phyloP scores from a whole-genome alignment of 2,329 filamentous ascomycete species.

The Alternaria metachromatica region DNA sequence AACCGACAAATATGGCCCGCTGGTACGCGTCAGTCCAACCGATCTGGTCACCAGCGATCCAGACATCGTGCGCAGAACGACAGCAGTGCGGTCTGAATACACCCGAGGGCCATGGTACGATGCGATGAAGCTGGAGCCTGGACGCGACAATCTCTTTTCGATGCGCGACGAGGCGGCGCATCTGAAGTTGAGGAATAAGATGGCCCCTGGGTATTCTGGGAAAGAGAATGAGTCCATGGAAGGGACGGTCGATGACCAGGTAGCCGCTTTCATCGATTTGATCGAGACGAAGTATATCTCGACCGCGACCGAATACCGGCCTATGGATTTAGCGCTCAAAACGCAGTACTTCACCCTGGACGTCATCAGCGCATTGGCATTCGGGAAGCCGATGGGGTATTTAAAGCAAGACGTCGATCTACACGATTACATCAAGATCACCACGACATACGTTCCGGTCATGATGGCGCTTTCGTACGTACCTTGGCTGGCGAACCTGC shows the following conservation, averaged over 20 bases:
- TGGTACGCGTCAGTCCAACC: constrained; percentile 55
- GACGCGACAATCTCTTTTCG: constrained; percentile 59
- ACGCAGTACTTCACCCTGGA: constrained; percentile 62
- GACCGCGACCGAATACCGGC: constrained; percentile 34
- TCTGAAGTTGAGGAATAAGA: constrained; percentile 47
- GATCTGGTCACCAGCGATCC: constrained; percentile 57
- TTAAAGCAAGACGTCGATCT: constrained; percentile 57
- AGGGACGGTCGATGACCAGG: constrained; percentile 53
- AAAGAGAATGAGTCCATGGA: constrained; percentile 61
- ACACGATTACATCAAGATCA: constrained; percentile 53
- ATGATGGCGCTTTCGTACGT: constrained; percentile 25
- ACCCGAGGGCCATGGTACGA: constrained; percentile 35
- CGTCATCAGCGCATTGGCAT: constrained; percentile 60
- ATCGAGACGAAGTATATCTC: constrained; percentile 55
- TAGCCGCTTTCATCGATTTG: constrained; percentile 54
- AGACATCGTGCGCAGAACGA: constrained; percentile 55
- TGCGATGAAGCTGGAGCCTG: constrained; percentile 58
- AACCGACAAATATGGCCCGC: constrained; percentile 30
- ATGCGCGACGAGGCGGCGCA: constrained; percentile 57
- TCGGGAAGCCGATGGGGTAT: constrained; percentile 59
- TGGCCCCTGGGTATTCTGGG: constrained; percentile 55
- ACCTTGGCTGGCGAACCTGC: constrained; percentile 20
- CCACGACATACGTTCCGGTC: constrained; percentile 37
- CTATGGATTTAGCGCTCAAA: constrained; percentile 54
- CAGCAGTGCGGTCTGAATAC: constrained; percentile 49